phyloP scores from a whole-genome alignment of 495 filamentous ascomycete genomes.

The Annulohypoxylon moriforme region DNA sequence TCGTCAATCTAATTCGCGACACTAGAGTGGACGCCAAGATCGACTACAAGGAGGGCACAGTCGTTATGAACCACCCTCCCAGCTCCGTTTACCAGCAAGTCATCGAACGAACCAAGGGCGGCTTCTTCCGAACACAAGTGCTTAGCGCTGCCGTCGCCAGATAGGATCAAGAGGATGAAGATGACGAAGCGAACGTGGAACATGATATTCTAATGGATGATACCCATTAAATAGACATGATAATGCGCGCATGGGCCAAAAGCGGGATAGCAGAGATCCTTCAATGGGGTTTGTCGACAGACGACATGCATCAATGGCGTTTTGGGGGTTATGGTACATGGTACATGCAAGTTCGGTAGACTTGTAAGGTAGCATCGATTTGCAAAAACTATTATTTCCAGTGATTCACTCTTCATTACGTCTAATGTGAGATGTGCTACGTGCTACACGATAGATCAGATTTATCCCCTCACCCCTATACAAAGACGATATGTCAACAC shows the following conservation, averaged over 20 bases:
- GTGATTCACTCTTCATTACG: not conserved
- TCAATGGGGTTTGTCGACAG: slow-evolving; percentile 30
- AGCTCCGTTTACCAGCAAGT: slow-evolving; percentile 99
- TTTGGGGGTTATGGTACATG: slow-evolving; percentile 40
- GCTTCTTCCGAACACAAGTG: slow-evolving; percentile 88
- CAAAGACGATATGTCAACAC: not conserved
- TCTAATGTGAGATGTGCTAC: not conserved
- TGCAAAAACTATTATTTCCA: slow-evolving; percentile 24
- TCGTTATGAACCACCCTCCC: slow-evolving; percentile 99
- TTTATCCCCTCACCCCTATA: not conserved
- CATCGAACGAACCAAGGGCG: slow-evolving; percentile 95
- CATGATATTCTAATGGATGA: slow-evolving; percentile 28
- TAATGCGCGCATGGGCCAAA: slow-evolving; percentile 20
- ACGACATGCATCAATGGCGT: slow-evolving; percentile 49
- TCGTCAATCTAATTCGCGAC: slow-evolving; percentile 98
- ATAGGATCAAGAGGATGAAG: slow-evolving; percentile 5
- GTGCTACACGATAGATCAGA: not conserved
- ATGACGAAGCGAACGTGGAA: slow-evolving; percentile 1
- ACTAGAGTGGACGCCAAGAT: slow-evolving; percentile 98
- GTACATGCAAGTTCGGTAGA: slow-evolving; percentile 39
- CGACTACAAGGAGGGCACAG: slow-evolving; percentile 97
- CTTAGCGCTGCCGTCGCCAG: slow-evolving; percentile 66
- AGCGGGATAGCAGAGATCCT: slow-evolving; percentile 19
- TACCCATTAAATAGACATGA: slow-evolving; percentile 41
- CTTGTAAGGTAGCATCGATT: slow-evolving; percentile 47